Evolutionary conservation across 768 basidiomycete species (phyloP).

Genomic region (Nidula microcarpa): DNA sequence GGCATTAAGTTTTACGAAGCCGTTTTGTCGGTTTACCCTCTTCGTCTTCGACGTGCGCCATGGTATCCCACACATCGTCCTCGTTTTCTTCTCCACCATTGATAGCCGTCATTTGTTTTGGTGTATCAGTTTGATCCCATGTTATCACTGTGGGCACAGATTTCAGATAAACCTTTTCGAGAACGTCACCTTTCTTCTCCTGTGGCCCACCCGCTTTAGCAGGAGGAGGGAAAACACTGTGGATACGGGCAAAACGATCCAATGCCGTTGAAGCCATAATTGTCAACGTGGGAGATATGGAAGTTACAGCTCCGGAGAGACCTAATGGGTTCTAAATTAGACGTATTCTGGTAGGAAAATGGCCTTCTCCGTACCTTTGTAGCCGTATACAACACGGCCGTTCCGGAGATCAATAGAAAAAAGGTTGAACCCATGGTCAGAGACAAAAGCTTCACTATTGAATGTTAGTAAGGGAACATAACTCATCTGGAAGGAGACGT

Average conservation of each 20-base stretch:
- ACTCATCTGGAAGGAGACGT: slow-evolving; percentile 15
- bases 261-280: slow-evolving; percentile 58
- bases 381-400: slow-evolving; percentile 60
- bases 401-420: slow-evolving; percentile 68
- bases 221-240: slow-evolving; percentile 57
- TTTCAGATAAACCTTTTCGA: slow-evolving; percentile 64
- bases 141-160: slow-evolving; percentile 57
- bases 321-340: slow-evolving; percentile 26
- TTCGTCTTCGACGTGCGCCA: slow-evolving; percentile 44
- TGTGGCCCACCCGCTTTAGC: slow-evolving; percentile 41
- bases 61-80: slow-evolving; percentile 67
- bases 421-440: slow-evolving; percentile 63
- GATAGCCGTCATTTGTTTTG: too few relatives aligned
- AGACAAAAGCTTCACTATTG: slow-evolving; percentile 63
- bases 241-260: slow-evolving; percentile 71
- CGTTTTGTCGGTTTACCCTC: slow-evolving; percentile 8
- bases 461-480: not conserved
- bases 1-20: not conserved
- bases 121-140: slow-evolving; percentile 45
- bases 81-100: slow-evolving; percentile 21
- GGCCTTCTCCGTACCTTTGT: slow-evolving; percentile 47
- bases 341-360: not conserved
- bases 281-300: slow-evolving; percentile 53
- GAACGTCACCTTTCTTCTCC: slow-evolving; percentile 54
- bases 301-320: slow-evolving; percentile 66